Conservation (phyloP, 2,329 filamentous ascomycete species). For the Fusarium sp. region DNA sequence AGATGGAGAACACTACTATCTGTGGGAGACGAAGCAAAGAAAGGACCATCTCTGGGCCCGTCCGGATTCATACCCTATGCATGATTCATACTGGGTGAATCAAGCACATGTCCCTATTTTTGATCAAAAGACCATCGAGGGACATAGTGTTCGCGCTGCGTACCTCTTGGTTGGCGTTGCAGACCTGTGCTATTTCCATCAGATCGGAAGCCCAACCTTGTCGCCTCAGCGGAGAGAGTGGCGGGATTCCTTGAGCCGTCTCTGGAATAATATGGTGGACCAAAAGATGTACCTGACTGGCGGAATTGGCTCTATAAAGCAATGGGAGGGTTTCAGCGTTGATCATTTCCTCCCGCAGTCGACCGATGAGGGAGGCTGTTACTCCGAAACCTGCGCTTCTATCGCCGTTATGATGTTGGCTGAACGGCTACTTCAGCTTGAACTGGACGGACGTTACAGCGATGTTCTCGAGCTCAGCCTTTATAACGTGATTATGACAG, state of each 20-base stretch:
- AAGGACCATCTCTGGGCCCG: slow-evolving; percentile 64
- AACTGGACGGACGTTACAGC: slow-evolving; percentile 66
- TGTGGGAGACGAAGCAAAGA: slow-evolving; percentile 65
- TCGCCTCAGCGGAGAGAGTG: slow-evolving; percentile 46
- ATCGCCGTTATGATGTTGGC: slow-evolving; percentile 72
- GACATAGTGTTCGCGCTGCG: slow-evolving; percentile 72
- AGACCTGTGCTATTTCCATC: slow-evolving; percentile 60
- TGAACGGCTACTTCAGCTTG: slow-evolving; percentile 67
- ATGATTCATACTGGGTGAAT: slow-evolving; percentile 63
- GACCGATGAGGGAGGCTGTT: slow-evolving; percentile 30
- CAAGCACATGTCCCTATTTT: slow-evolving; percentile 70
- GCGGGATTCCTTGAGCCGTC: slow-evolving; percentile 58
- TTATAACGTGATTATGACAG: slow-evolving; percentile 72
- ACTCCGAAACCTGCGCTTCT: slow-evolving; percentile 32
- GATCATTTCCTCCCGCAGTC: slow-evolving; percentile 38
- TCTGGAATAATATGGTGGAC: slow-evolving; percentile 74
- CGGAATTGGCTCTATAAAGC: slow-evolving; percentile 66
- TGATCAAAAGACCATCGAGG: slow-evolving; percentile 59
- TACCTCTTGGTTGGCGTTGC: slow-evolving; percentile 72
- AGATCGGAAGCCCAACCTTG: slow-evolving; percentile 37
- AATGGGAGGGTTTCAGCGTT: slow-evolving; percentile 49
- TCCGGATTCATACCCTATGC: slow-evolving; percentile 63
- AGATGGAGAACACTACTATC: slow-evolving; percentile 73
- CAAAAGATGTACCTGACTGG: slow-evolving; percentile 75
- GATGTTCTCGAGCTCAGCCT: slow-evolving; percentile 74